Base-by-base conservation (phyloP, 306 rosid genomes). In the Erythrophleum fordii region DNA sequence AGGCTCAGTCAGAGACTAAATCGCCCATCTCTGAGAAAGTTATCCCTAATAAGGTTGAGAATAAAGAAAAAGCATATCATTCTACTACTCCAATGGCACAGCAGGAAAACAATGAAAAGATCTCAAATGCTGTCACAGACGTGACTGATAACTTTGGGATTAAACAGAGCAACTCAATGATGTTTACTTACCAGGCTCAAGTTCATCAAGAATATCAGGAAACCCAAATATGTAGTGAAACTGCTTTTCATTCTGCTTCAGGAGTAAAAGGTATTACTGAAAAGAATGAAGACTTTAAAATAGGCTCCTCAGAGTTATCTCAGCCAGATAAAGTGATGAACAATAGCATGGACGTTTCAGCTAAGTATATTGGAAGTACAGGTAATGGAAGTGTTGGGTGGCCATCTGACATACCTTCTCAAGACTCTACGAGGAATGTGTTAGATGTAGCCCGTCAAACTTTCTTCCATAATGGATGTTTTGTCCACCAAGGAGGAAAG, bases 21-120 rank as follows among this genome's bases (percentile, higher is more conserved):
- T 31, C 81, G 17, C 84, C 65, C 65, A 52, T 81, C 66, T 85
- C 83, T 81, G 88, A 87, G 77, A 85, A 77, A 72, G 85, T 85
- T 58, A 52, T 81, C 84, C 88, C 81, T 26, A 76, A 79, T 22
- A 83, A 78, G 68, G 75, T 62, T 22, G 86, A 72, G 53, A 72
- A 67, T 34, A 81, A 64, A 69, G 77, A 61, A 18, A 80, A 81
- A 41, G 11, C 72, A 20, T 29, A 31, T 41, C 81, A 35, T 22
- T 37, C 71, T 18, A 2, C 74, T 14, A 13, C 78, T 6, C 25
- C 77, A 34, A n/a, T 46, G 58, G n/a, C 23, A 8, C 83, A 70
- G 56, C 79, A 28, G 9, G 83, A 82, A 65, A 72, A 60, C 76
- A 69, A 58, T 42, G 82, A 64, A 53, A 78, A 80, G 61, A 42